These are phyloP conservation scores for Arabidopsis lyrata DNA, from an alignment of 441 rosid genomes.

Conservation along the genomic window DNA sequence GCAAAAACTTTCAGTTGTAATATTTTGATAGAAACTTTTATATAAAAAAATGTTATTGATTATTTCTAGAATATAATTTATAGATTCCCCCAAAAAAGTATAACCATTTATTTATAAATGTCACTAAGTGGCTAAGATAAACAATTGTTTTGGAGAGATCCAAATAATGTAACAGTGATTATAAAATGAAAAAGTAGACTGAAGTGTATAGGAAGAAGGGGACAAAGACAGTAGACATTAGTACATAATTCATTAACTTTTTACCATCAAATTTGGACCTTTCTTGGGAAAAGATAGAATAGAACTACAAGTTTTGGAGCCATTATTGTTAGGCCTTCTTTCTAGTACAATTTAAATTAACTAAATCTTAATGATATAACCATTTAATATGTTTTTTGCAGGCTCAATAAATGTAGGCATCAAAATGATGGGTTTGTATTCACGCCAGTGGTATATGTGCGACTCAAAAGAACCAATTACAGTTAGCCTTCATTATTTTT, in stretches of 20 bases:
- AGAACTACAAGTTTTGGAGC: conserved; percentile 3
- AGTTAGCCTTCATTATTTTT: background rate
- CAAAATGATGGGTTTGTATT: conserved; percentile 18
- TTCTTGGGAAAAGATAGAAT: conserved; percentile 20
- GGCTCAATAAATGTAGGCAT: conserved; percentile 38
- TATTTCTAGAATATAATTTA: background rate
- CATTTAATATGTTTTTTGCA: conserved; percentile 25
- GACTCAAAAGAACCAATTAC: conserved; percentile 26
- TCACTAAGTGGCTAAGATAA: background rate
- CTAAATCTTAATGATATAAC: background rate
- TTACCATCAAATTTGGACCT: conserved; percentile 19
- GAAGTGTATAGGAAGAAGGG: conserved; percentile 30
- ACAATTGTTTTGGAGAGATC: background rate
- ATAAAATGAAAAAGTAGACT: conserved; percentile 18
- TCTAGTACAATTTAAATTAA: background rate
- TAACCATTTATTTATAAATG: background rate
- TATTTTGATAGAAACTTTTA: background rate
- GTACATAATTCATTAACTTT: conserved; percentile 6
- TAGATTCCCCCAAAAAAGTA: background rate
- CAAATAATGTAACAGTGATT: conserved; percentile 12
- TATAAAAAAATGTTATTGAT: too few relatives aligned
- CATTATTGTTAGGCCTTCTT: conserved; percentile 2
- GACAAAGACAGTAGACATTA: conserved; percentile 31
- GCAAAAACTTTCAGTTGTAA: background rate
- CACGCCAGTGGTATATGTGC: conserved; percentile 10